Evolutionary conservation across 2,329 filamentous ascomycete species (phyloP).

Genomic region (Sporothrix euskadiensis): DNA sequence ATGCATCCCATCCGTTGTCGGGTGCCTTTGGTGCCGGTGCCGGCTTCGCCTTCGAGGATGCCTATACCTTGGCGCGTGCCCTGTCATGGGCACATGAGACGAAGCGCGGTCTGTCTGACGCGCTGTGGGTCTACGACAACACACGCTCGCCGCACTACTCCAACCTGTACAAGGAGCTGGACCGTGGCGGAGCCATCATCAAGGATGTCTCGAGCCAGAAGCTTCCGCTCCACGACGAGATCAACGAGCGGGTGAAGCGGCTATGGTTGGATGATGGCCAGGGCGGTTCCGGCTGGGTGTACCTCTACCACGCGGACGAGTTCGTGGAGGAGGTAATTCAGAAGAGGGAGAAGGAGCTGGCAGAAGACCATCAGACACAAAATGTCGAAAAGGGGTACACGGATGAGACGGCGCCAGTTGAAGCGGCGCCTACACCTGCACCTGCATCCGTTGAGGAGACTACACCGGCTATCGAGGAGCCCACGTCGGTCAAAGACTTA

Average conservation of each 20-base stretch:
- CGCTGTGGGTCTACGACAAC: slow-evolving; percentile 29
- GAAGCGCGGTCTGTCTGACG: slow-evolving; percentile 2
- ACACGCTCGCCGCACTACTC: slow-evolving; percentile 32
- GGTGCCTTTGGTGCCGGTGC: slow-evolving; percentile 33
- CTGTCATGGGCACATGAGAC: slow-evolving; percentile 28
- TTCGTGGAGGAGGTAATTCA: slow-evolving; percentile 26
- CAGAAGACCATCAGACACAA: not conserved
- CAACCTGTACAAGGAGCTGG: slow-evolving; percentile 30
- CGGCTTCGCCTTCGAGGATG: slow-evolving; percentile 33
- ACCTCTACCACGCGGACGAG: slow-evolving; percentile 28
- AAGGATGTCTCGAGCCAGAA: slow-evolving; percentile 22
- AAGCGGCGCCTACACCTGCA: not conserved
- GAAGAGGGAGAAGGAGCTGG: not conserved
- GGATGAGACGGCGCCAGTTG: not conserved
- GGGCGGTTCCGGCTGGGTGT: slow-evolving; percentile 28
- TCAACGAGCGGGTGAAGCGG: slow-evolving; percentile 27
- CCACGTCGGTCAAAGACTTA: not conserved
- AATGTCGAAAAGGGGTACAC: not conserved
- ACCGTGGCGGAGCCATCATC: slow-evolving; percentile 17
- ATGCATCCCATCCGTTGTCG: slow-evolving; percentile 51
- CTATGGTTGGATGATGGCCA: slow-evolving; percentile 20
- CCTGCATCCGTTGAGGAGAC: not conserved
- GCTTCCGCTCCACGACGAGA: slow-evolving; percentile 30
- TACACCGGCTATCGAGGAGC: not conserved
- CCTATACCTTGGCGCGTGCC: slow-evolving; percentile 29